Evolutionary conservation across 78 protist species (phyloP), one percentile per base, ranked within the genome.

Genomic region (Mantamonas sphyraenae): DNA sequence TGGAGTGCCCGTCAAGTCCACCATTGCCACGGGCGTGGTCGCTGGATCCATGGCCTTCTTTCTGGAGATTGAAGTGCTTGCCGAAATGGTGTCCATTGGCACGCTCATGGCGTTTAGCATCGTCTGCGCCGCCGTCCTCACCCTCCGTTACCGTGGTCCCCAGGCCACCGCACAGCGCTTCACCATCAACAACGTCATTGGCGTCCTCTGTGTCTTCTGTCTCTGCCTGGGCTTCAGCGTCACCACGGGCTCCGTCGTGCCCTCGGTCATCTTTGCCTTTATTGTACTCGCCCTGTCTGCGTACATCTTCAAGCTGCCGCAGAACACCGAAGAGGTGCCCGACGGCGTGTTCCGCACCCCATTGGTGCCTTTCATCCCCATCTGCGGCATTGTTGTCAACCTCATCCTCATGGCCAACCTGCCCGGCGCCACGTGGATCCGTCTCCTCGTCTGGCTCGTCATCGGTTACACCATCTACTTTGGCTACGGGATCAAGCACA

Each of bases 1-100:
- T 31, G 20, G 16, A 16, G 16, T 80, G 37, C 88, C 88, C 59
- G 43, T 73, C 53, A 35, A 71, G 66, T 62, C 76, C 16, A 71
- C 88, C 1, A 16, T 77, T 5, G 57, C 73, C 64, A 62, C 81
- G 39, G 88, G 88, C 31, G 66, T 31, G 3, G 47, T 75, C 53
- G 76, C 74, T 55, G 66, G 73, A 0, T 34, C 51, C 33, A 61
- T 75, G 34, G 73, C 76, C 8, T 16, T 65, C 16, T 40, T 76
- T 42, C 64, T 83, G 1, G 74, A 73, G 2, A 67, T 83, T 31
- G 60, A 65, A 31, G 22, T 77, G 16, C 60, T 77, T 0, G 84
- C 74, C 38, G 77, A 83, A 28, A 63, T 77, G 83, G 83, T 83
- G 0, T 73, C 81, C 24, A 77, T 83, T 34, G 88, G 88, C 12